phyloP scores from a whole-genome alignment of 306 rosid species.

The Heteromeles arbutifolia region DNA sequence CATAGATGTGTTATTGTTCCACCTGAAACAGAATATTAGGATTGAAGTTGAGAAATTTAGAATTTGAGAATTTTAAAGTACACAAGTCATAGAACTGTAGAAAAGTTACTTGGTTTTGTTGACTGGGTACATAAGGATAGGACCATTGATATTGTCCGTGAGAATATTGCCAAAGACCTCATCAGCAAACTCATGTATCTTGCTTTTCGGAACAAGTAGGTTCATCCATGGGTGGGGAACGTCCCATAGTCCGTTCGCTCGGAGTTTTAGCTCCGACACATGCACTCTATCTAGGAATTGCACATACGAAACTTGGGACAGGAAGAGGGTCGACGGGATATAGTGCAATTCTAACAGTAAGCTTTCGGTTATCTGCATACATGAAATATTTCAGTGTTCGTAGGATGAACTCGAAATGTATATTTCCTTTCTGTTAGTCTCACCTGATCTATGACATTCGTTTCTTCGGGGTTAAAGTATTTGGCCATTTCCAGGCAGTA shows the following conservation, averaged over 20 bases:
- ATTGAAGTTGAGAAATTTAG: not conserved
- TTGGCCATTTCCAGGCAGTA: constrained; percentile 88
- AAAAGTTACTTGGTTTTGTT: constrained; percentile 68
- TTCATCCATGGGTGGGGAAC: constrained; percentile 98
- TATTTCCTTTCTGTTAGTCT: not conserved
- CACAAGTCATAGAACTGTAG: not conserved
- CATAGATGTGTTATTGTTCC: constrained; percentile 73
- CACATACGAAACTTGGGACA: constrained; percentile 73
- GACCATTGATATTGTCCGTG: constrained; percentile 62
- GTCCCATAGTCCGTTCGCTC: constrained; percentile 76
- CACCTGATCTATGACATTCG: constrained; percentile 53
- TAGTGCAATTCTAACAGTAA: constrained; percentile 52
- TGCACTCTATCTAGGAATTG: constrained; percentile 89
- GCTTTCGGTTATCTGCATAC: constrained; percentile 60
- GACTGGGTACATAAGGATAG: constrained; percentile 84
- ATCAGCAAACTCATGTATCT: constrained; percentile 51
- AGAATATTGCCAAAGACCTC: constrained; percentile 75
- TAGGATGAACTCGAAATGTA: no score
- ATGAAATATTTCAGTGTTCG: not conserved
- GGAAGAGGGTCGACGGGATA: constrained; percentile 63
- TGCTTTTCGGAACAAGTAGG: constrained; percentile 64
- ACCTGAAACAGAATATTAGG: constrained; percentile 36
- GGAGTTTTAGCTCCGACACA: constrained; percentile 53
- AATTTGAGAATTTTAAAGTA: not conserved
- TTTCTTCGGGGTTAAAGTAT: constrained; percentile 64